phyloP scores from a whole-genome alignment of 148 eudicot species.

The Beta vulgaris region DNA sequence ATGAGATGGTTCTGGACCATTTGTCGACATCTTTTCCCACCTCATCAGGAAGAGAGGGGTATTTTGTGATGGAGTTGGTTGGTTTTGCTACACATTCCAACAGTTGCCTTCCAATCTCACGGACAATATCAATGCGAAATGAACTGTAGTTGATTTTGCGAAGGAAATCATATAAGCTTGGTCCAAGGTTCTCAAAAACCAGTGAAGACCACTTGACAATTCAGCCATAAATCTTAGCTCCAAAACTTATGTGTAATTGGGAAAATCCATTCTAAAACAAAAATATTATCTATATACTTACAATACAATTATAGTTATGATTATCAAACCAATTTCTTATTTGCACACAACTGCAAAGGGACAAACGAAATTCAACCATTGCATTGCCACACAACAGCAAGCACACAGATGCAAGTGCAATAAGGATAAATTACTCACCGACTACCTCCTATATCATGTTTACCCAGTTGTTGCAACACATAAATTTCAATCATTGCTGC shows the following conservation, averaged over 20 bases:
- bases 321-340: conserved; percentile 99
- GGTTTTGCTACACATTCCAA: conserved; percentile 85
- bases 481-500: conserved; percentile 86
- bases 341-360: conserved; percentile 99
- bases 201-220: conserved; percentile 78
- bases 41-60: no score
- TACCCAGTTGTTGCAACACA: conserved; percentile 68
- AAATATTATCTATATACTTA: conserved; percentile 80
- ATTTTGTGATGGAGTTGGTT: no score
- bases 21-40: no score
- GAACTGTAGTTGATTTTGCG: conserved; percentile 86
- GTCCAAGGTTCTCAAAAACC: conserved; percentile 98
- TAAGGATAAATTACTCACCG: conserved; percentile 49
- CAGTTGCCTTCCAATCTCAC: conserved; percentile 86
- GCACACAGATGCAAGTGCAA: conserved; percentile 14
- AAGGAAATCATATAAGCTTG: conserved; percentile 87
- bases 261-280: conserved; percentile 54
- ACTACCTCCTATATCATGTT: conserved; percentile 65
- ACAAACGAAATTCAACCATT: conserved; percentile 56
- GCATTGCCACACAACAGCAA: conserved; percentile 22
- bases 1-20: no score
- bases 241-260: conserved; percentile 32
- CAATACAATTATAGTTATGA: conserved; percentile 99
- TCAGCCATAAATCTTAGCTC: conserved; percentile 55
- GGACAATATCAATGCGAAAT: conserved; percentile 78